A percentile compares a stretch with the other conserved stretches of the same genome.
These are phyloP conservation scores for Gloeophyllum trabeum DNA, from an alignment of 768 basidiomycete species.

Conservation along the genomic window DNA sequence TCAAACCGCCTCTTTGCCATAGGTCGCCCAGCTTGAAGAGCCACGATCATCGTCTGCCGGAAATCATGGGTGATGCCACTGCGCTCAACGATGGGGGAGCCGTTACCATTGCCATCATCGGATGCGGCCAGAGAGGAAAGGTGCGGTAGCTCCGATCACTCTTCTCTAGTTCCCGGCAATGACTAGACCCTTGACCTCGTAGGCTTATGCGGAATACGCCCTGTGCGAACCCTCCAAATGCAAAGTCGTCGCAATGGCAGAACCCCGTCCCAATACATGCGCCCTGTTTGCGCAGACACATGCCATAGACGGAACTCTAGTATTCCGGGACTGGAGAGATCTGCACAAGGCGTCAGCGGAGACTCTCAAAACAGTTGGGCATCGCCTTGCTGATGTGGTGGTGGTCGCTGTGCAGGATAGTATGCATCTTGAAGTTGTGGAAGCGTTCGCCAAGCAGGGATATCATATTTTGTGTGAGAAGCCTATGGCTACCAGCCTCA, in stretches of 20 bases:
- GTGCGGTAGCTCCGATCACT: slow-evolving; percentile 24
- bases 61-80: too few relatives aligned
- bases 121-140: slow-evolving; percentile 76
- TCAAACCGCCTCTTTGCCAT: too few relatives aligned
- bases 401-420: slow-evolving; percentile 73
- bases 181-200: neutral
- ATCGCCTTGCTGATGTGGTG: slow-evolving; percentile 73
- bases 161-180: neutral
- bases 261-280: slow-evolving; percentile 63
- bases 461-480: slow-evolving; percentile 92
- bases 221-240: slow-evolving; percentile 46
- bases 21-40: too few relatives aligned
- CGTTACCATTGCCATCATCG: slow-evolving; percentile 67
- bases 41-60: too few relatives aligned
- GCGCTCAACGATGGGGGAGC: too few relatives aligned
- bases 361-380: slow-evolving; percentile 49
- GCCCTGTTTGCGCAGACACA: slow-evolving; percentile 43
- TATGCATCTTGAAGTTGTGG: slow-evolving; percentile 64
- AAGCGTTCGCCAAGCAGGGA: slow-evolving; percentile 69
- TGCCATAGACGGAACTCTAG: slow-evolving; percentile 52
- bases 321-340: slow-evolving; percentile 64
- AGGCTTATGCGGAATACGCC: slow-evolving; percentile 61
- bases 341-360: slow-evolving; percentile 59
- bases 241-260: slow-evolving; percentile 78
- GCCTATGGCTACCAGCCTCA: slow-evolving; percentile 72